Conservation (phyloP, 179 eudicot genomes). For the Nepenthes alata region DNA sequence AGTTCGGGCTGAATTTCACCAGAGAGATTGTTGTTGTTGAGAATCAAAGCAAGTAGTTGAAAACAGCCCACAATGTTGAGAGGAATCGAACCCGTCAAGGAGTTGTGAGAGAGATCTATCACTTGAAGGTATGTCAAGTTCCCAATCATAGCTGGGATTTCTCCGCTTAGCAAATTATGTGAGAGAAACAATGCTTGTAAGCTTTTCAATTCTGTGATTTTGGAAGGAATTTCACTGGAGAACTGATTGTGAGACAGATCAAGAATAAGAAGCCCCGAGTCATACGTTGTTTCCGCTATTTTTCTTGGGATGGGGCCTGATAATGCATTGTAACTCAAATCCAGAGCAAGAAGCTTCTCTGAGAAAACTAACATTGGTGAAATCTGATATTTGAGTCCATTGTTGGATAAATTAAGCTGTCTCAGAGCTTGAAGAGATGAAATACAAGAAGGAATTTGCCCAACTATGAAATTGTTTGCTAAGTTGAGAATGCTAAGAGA, state of each 20-base stretch:
- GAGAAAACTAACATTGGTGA: slow-evolving; percentile 70
- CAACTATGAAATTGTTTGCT: slow-evolving; percentile 64
- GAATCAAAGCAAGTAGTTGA: slow-evolving; percentile 68
- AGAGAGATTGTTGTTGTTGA: slow-evolving; percentile 69
- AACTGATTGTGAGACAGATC: slow-evolving; percentile 83
- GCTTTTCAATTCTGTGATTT: slow-evolving; percentile 57
- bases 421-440: slow-evolving; percentile 46
- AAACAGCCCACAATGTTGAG: slow-evolving; percentile 82
- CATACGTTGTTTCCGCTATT: slow-evolving; percentile 57
- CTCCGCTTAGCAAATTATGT: slow-evolving; percentile 57
- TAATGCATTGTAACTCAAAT: slow-evolving; percentile 64
- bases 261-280: slow-evolving; percentile 57
- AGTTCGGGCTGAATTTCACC: slow-evolving; percentile 88
- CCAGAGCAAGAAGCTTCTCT: slow-evolving; percentile 51
- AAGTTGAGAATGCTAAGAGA: slow-evolving; percentile 51
- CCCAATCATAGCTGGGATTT: slow-evolving; percentile 70
- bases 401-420: slow-evolving; percentile 60
- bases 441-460: slow-evolving; percentile 76
- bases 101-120: slow-evolving; percentile 76
- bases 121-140: slow-evolving; percentile 88
- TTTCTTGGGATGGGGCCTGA: slow-evolving; percentile 57
- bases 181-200: slow-evolving; percentile 75
- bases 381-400: slow-evolving; percentile 50
- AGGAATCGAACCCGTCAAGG: slow-evolving; percentile 69
- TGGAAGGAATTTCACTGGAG: slow-evolving; percentile 54